Evolutionary conservation across 345 rosid genomes (phyloP).

Genomic region (Eucalyptus pauciflora): DNA sequence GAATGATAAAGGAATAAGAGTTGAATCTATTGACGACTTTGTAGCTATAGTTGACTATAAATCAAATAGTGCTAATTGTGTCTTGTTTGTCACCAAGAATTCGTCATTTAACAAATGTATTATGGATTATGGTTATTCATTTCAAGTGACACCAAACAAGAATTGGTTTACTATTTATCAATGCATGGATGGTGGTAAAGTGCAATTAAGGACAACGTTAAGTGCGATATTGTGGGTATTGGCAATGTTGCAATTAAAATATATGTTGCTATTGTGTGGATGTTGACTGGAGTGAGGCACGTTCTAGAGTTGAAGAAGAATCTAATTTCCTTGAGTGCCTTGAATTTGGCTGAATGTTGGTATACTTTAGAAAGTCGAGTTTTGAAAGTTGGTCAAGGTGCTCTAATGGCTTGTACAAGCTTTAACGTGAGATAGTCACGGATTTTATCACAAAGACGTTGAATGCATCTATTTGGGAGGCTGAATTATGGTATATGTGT

Average conservation of each 20-base stretch:
- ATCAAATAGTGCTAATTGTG: neutral
- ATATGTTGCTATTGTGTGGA: neutral
- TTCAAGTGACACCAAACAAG: neutral
- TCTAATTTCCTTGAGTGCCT: neutral
- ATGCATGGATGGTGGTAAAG: neutral
- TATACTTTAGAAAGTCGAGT: neutral
- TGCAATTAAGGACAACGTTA: fast-evolving
- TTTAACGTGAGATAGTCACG: fast-evolving
- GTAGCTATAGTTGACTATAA: neutral
- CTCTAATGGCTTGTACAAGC: neutral
- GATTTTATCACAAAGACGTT: neutral
- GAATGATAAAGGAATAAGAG: neutral
- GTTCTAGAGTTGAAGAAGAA: neutral
- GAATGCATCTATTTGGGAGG: neutral
- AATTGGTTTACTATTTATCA: neutral
- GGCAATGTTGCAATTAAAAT: neutral
- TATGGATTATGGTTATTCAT: neutral
- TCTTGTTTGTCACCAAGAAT: neutral
- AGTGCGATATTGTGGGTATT: neutral
- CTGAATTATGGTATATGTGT: neutral
- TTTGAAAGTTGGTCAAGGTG: fast-evolving
- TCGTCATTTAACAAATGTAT: fast-evolving
- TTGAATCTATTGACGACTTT: neutral
- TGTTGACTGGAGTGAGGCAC: neutral
- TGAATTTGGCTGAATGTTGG: fast-evolving